Percentiles rank a stretch among this genome's conserved stretches.
Evolutionary conservation across 2,329 filamentous ascomycete genomes (phyloP).

Genomic region (Drechslerella dactyloides): DNA sequence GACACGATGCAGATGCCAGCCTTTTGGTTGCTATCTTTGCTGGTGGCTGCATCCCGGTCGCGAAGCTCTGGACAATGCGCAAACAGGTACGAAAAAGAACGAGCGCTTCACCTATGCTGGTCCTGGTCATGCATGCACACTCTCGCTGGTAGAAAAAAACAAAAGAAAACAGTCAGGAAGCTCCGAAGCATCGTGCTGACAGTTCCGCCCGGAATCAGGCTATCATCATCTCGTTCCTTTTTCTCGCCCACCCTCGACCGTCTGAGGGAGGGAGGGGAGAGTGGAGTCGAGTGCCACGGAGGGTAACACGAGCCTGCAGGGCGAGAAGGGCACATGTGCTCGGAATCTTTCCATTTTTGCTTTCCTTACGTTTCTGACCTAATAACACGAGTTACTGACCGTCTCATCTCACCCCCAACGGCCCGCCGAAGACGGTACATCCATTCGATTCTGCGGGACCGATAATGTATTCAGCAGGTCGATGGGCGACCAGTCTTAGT

Average conservation of each 20-base stretch:
- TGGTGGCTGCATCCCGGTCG: conserved; percentile 15
- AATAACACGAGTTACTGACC: conserved; percentile 15
- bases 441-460: too few relatives aligned
- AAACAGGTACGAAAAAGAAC: conserved; percentile 13
- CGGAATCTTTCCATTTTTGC: conserved; percentile 20
- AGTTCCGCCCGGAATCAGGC: conserved; percentile 28
- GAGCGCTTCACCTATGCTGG: conserved; percentile 15
- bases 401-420: conserved; percentile 37
- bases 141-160: conserved; percentile 16
- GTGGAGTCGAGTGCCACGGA: background rate
- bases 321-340: conserved; percentile 9
- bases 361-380: conserved; percentile 35
- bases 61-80: conserved; percentile 31
- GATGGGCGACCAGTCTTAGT: conserved; percentile 3
- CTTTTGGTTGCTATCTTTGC: conserved; percentile 6
- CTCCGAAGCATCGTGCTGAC: conserved; percentile 48
- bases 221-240: conserved; percentile 17
- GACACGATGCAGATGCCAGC: too few relatives aligned
- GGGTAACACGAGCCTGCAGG: too few relatives aligned
- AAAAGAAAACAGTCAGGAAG: conserved; percentile 20
- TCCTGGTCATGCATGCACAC: conserved; percentile 14
- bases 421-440: too few relatives aligned
- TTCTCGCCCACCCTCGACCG: conserved; percentile 3
- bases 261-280: conserved; percentile 17
- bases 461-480: conserved; percentile 16